Conservation (phyloP, 768 basidiomycete species). For the Macrolepiota albuminosa region DNA sequence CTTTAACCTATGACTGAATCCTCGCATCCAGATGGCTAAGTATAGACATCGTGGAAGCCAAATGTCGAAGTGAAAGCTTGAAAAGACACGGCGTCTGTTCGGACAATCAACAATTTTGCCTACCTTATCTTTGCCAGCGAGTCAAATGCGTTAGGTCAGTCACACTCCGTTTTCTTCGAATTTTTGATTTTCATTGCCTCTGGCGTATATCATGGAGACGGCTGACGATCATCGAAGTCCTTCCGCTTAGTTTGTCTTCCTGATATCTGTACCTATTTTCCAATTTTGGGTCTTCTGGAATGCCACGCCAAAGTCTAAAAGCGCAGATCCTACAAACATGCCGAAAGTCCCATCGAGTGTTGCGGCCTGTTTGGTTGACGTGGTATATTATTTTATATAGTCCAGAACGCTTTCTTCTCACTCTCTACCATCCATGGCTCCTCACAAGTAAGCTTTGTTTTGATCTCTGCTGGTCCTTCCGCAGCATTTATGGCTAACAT, state of each 20-base stretch:
- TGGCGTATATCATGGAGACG: background rate
- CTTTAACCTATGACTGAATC: background rate
- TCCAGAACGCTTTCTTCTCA: background rate
- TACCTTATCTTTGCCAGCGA: background rate
- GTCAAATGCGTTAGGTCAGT: background rate
- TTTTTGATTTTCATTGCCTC: background rate
- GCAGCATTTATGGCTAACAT: background rate
- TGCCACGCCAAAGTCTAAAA: background rate
- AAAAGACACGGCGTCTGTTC: background rate
- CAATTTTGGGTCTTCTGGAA: background rate
- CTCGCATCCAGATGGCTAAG: background rate
- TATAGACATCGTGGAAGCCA: background rate
- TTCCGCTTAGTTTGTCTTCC: background rate
- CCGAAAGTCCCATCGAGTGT: background rate
- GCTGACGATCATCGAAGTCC: background rate
- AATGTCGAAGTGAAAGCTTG: background rate
- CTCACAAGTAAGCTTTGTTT: background rate
- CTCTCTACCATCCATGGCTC: background rate
- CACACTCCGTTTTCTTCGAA: background rate
- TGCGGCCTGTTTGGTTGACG: constrained; percentile 1
- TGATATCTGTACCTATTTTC: background rate
- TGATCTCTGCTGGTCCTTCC: background rate
- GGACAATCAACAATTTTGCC: too few species aligned
- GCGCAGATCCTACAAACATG: constrained; percentile 1
- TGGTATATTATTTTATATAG: background rate